Conservation (phyloP, 202 grass and related monocot genomes). For the Carex sylvatica region DNA sequence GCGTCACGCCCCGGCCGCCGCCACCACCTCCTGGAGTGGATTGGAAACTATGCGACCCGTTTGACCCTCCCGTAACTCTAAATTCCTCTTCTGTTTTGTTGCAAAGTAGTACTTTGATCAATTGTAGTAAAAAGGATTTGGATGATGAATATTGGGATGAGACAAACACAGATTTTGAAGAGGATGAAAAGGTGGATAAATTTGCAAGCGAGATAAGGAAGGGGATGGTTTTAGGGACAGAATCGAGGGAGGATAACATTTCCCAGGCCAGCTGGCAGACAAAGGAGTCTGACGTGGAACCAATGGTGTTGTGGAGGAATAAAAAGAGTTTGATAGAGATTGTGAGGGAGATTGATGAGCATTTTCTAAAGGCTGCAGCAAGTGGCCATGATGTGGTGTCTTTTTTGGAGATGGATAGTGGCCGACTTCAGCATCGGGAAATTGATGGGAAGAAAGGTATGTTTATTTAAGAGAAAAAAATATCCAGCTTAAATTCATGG, state of each 20-base stretch:
- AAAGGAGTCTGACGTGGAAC: slow-evolving; percentile 58
- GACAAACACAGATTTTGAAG: slow-evolving; percentile 56
- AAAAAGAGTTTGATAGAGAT: slow-evolving; percentile 61
- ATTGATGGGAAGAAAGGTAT: slow-evolving; percentile 69
- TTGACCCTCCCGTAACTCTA: slow-evolving; percentile 27
- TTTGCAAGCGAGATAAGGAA: not conserved
- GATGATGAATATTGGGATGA: slow-evolving; percentile 76
- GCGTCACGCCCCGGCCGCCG: slow-evolving; percentile 60
- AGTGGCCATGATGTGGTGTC: slow-evolving; percentile 67
- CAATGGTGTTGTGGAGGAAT: slow-evolving; percentile 38
- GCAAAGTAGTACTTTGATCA: slow-evolving; percentile 3
- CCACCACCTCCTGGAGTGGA: slow-evolving; percentile 49
- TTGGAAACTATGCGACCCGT: slow-evolving; percentile 69
- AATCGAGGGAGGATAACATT: slow-evolving; percentile 43
- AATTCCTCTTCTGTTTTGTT: slow-evolving; percentile 48
- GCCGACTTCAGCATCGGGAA: slow-evolving; percentile 41
- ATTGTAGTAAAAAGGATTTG: slow-evolving; percentile 22
- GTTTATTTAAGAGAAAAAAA: not conserved
- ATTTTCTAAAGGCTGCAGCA: slow-evolving; percentile 90
- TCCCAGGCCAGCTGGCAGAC: slow-evolving; percentile 58
- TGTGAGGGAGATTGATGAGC: slow-evolving; percentile 85
- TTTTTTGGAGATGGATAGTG: slow-evolving; percentile 67
- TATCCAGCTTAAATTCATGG: not conserved
- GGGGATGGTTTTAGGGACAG: slow-evolving; percentile 25
- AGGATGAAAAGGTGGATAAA: slow-evolving; percentile 38